phyloP scores from a whole-genome alignment of 2,329 filamentous ascomycete genomes.

The Tolypocladium endophyticum region DNA sequence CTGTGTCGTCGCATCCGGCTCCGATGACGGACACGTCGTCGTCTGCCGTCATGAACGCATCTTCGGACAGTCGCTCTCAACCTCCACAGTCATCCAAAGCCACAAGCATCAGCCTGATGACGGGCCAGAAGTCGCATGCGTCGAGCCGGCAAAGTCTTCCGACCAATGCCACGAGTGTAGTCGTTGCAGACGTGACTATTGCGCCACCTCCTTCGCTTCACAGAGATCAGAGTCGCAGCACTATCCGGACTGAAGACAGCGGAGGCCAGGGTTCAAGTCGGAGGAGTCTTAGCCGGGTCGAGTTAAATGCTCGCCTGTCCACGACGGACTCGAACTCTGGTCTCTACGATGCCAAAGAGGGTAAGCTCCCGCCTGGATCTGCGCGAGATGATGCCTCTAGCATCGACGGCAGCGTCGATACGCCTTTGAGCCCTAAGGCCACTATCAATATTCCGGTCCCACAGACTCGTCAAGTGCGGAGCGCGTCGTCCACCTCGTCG shows the following conservation, averaged over 20 bases:
- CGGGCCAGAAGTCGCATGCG: constrained; percentile 30
- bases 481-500: constrained; percentile 22
- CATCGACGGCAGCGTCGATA: constrained; percentile 33
- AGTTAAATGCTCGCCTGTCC: constrained; percentile 25
- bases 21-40: constrained; percentile 26
- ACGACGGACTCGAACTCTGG: constrained; percentile 22
- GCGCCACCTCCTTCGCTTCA: constrained; percentile 40
- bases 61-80: constrained; percentile 29
- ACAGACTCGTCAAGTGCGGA: constrained; percentile 24
- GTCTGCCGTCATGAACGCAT: constrained; percentile 18
- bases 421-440: constrained; percentile 29
- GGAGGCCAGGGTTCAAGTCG: constrained; percentile 23
- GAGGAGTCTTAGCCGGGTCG: constrained; percentile 32
- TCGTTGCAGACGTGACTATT: constrained; percentile 31
- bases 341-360: constrained; percentile 28
- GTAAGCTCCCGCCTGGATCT: constrained; percentile 20
- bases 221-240: constrained; percentile 32
- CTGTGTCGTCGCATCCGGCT: constrained; percentile 17
- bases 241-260: constrained; percentile 32
- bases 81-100: constrained; percentile 33
- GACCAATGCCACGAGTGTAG: constrained; percentile 31
- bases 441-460: constrained; percentile 19
- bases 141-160: constrained; percentile 28
- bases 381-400: constrained; percentile 33
- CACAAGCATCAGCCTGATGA: constrained; percentile 35